Base-by-base conservation (phyloP, 129 eudicot species). In the Artemisia tridentata region DNA sequence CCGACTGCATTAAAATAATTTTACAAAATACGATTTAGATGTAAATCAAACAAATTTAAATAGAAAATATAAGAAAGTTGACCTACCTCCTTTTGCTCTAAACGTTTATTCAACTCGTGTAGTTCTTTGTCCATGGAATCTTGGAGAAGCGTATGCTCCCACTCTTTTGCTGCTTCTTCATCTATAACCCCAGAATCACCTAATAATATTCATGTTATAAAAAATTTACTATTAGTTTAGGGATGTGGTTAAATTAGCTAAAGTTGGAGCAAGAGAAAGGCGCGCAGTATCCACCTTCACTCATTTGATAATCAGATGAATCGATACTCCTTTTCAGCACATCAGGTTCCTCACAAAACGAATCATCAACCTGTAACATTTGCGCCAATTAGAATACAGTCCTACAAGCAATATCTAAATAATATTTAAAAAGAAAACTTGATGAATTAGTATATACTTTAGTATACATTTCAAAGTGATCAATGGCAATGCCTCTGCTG, bases 111-210 rank as follows among this genome's bases (percentile, higher is more conserved):
- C n/a, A 69, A 92, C 63, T 95, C 97, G 59, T 78, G 78, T 67
- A 95, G 76, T 78, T 95, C 97, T 78, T 88, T 87, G 79, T 90
- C 99, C 99, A 95, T 87, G 29, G 87, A 87, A 69, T 86, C 90
- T 84, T 90, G 97, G 61, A 95, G 75, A 81, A n/a, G 89, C 11
- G 89, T 87, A 75, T 90, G 99, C 80, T 95, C 99, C 99, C 96
- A 90, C 67, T 90, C 99, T 74, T 95, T 95, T 58, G 89, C 96
- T 6, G 87, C 81, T 82, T 88, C 99, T 69, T 95, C 99, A 67
- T 95, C 99, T 46, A 95, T 86, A 71, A 84, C 89, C 12, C 80
- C 87, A 29, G 96, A 82, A 80, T 86, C 96, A 64, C 95, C 98
- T 89, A 79, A 46, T 72, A 46, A 82, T 5, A 29, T 29, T 68